These are phyloP conservation scores for Trichodelitschia bisporula DNA, from an alignment of 495 filamentous ascomycete genomes.

Conservation along the genomic window DNA sequence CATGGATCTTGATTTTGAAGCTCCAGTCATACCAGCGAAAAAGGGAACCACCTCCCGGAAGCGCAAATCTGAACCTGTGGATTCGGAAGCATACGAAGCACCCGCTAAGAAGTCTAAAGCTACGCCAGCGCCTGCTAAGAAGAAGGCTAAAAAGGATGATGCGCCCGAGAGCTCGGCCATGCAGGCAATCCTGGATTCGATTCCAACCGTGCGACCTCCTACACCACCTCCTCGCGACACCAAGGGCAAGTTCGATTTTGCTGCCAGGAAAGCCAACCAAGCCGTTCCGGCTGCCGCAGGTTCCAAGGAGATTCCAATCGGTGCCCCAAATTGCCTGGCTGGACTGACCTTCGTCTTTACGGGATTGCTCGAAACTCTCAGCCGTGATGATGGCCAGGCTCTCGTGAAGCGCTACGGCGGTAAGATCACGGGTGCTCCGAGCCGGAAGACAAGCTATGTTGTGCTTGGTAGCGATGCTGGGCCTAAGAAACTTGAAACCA, in stretches of 20 bases:
- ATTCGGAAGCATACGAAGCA: conserved; percentile 9
- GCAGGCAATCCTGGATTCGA: conserved; percentile 65
- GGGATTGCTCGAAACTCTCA: conserved; percentile 52
- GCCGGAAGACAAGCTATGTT: conserved; percentile 80
- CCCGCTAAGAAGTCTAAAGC: conserved; percentile 24
- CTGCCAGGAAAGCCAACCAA: too few relatives aligned
- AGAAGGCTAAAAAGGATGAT: conserved; percentile 28
- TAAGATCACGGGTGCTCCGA: conserved; percentile 65
- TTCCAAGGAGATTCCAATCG: conserved; percentile 48
- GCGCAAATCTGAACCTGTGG: conserved; percentile 26
- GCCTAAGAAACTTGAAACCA: conserved; percentile 80
- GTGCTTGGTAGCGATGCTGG: conserved; percentile 80
- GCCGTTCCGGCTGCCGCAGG: conserved; percentile 32
- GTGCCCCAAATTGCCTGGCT: conserved; percentile 71
- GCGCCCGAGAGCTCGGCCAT: conserved; percentile 36
- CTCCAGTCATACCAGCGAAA: conserved; percentile 9
- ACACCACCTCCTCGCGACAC: conserved; percentile 41
- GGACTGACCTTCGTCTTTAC: conserved; percentile 98
- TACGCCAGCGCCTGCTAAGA: conserved; percentile 25
- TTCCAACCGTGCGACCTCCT: conserved; percentile 57
- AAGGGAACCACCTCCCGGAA: conserved; percentile 18
- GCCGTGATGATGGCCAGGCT: conserved; percentile 63
- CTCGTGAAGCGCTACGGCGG: conserved; percentile 86
- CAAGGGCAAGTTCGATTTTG: conserved; percentile 45
- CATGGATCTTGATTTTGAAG: conserved; percentile 18